Evolutionary conservation across 2,329 filamentous ascomycete genomes (phyloP).

Genomic region (Daldinia sp.): DNA sequence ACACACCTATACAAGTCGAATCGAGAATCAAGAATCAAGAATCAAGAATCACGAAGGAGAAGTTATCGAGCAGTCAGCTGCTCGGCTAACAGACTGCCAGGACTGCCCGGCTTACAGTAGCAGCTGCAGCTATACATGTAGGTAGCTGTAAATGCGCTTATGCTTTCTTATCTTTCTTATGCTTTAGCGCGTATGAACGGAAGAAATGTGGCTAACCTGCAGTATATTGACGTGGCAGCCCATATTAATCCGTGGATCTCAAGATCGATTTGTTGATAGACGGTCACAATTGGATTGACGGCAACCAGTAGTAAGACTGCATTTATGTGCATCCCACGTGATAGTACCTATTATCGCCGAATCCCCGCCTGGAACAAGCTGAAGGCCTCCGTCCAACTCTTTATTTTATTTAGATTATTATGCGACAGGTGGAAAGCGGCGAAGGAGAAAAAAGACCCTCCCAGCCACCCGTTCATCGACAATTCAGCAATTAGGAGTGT

Average conservation of each 20-base stretch:
- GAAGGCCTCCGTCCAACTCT: constrained; percentile 24
- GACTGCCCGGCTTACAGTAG: not conserved
- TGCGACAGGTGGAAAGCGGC: constrained; percentile 27
- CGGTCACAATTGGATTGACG: constrained; percentile 18
- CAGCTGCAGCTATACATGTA: not conserved
- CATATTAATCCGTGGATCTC: constrained; percentile 34
- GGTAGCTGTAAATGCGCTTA: constrained; percentile 3
- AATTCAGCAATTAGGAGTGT: constrained; percentile 4
- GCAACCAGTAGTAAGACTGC: constrained; percentile 21
- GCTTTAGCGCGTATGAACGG: constrained; percentile 16
- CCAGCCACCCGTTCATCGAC: constrained; percentile 25
- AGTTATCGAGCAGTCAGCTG: constrained; percentile 4
- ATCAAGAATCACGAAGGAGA: too few relatives aligned
- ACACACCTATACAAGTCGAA: constrained; percentile 21
- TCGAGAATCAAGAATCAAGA: too few relatives aligned
- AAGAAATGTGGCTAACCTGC: constrained; percentile 23
- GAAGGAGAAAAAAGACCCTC: constrained; percentile 14
- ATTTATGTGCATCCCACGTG: constrained; percentile 25
- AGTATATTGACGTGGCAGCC: constrained; percentile 37
- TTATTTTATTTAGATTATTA: constrained; percentile 20
- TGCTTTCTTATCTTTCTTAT: constrained; percentile 7
- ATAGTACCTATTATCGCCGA: constrained; percentile 29
- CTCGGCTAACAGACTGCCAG: constrained; percentile 16
- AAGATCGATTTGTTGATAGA: constrained; percentile 34
- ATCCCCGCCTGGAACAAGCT: constrained; percentile 28